These are phyloP conservation scores for Sanghuangporus baumii DNA, from an alignment of 1,284 basidiomycete species.

Conservation along the genomic window DNA sequence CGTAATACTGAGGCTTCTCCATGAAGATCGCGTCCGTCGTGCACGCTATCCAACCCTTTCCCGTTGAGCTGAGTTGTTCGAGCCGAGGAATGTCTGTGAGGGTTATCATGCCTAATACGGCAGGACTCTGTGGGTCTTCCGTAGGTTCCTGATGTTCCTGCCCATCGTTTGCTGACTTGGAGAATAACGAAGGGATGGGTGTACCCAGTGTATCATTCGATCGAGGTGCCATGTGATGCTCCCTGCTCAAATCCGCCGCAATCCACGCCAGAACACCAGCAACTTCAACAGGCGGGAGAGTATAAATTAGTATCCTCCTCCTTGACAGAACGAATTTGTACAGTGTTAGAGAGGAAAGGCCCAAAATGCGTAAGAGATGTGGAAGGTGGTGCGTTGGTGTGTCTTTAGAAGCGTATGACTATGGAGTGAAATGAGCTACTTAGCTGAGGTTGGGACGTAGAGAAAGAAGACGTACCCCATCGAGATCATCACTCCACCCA, in stretches of 20 bases:
- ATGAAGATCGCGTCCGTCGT: conserved; percentile 79
- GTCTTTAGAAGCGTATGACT: conserved; percentile 32
- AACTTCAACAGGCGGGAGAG: conserved; percentile 69
- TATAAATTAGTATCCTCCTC: conserved; percentile 67
- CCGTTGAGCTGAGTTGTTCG: conserved; percentile 45
- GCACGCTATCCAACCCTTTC: conserved; percentile 77
- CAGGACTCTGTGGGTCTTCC: conserved; percentile 40
- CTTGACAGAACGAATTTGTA: conserved; percentile 74
- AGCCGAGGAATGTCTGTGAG: conserved; percentile 63
- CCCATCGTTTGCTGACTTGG: conserved; percentile 17
- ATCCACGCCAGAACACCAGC: conserved; percentile 72
- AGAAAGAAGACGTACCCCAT: conserved; percentile 34
- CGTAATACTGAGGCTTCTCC: conserved; percentile 70
- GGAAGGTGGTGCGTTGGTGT: conserved; percentile 61
- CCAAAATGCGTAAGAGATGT: conserved; percentile 65
- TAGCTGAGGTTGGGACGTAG: background rate
- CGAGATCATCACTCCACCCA: conserved; percentile 61
- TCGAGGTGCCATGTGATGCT: conserved; percentile 37
- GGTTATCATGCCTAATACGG: conserved; percentile 72
- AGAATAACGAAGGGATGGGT: conserved; percentile 1
- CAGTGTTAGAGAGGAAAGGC: conserved; percentile 67
- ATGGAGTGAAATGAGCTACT: background rate
- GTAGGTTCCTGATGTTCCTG: conserved; percentile 1
- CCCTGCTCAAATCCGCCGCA: conserved; percentile 65
- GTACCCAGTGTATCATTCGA: background rate